Evolutionary conservation across 2,329 filamentous ascomycete species (phyloP), one percentile per base, ranked within the genome.

Genomic region (Chalaropsis thielavioides): DNA sequence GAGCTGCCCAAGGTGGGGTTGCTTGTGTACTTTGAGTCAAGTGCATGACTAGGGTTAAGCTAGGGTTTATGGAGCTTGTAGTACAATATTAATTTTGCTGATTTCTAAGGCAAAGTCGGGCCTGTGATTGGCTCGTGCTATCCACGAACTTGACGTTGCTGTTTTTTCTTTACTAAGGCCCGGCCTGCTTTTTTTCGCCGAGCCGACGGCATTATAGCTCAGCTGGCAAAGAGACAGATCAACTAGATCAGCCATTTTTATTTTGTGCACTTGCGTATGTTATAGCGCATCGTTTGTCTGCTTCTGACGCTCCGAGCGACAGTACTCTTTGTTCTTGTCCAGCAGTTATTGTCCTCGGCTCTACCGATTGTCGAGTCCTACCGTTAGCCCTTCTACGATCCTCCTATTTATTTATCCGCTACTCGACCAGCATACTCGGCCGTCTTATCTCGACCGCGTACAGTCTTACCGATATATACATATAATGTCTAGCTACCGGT

Each of bases 401-500:
- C 10, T 38, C 5, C 35, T 38, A 10, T 27, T 51, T 27, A 15
- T 6, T 15, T 27, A 51, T 51, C 46, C 19, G 24, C 24, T 17
- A n/a, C 38, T 61, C 17, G 38, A 40, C 58, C 43, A 19, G 35
- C n/a, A 46, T 46, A 38, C 19, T 17, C 31, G 27, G 11, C 17
- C n/a, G 27, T 11, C 19, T 19, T 24, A 19, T 54, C 35, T 24
- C 44, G 44, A 27, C 38, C 38, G n/a, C n/a, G 0, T 27, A 6
- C 13, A 15, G 5, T 44, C 61, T 3, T 17, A 19, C 6, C 43
- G 3, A 44, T 17, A 62, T 24, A 15, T 10, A 31, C 27, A 27
- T 15, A 46, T 35, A 62, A 68, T 67, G 66, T 49, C 49, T 27
- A 54, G 54, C 27, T 17, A 51, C 38, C 67, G 66, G 17, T 60